Conservation (phyloP, 2,329 filamentous ascomycete species). For the Aurifilum marmelostoma region DNA sequence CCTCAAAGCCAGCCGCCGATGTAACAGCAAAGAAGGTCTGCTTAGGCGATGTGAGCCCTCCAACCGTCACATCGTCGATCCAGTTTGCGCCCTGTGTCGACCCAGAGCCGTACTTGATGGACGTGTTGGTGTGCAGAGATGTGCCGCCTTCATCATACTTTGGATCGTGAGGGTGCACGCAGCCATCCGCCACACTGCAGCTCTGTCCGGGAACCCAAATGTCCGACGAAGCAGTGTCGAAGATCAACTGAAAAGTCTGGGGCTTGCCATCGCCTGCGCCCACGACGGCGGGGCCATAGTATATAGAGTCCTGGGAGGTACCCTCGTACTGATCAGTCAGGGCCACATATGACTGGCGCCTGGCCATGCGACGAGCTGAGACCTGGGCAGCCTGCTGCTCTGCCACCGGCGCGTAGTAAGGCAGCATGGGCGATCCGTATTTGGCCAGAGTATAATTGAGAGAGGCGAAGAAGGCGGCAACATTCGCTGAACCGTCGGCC, state of each 20-base stretch:
- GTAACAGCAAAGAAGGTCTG: constrained; percentile 19
- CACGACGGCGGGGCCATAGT: constrained; percentile 17
- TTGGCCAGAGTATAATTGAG: constrained; percentile 17
- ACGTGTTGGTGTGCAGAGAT: constrained; percentile 15
- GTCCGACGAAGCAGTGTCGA: constrained; percentile 19
- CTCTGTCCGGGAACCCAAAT: constrained; percentile 16
- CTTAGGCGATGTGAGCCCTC: constrained; percentile 18
- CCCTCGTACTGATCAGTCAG: constrained; percentile 19
- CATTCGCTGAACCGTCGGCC: constrained; percentile 10
- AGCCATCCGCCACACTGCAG: constrained; percentile 5
- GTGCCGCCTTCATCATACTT: constrained; percentile 20
- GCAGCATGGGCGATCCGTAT: constrained; percentile 10
- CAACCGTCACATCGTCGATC: constrained; percentile 23
- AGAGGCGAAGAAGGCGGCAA: constrained; percentile 14
- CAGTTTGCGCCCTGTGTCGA: constrained; percentile 20
- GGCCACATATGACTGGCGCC: constrained; percentile 15
- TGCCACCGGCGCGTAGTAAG: constrained; percentile 20
- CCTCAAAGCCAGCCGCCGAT: constrained; percentile 14
- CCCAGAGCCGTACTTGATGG: constrained; percentile 19
- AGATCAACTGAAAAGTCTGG: constrained; percentile 23
- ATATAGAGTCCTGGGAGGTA: constrained; percentile 14
- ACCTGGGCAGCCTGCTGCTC: constrained; percentile 13
- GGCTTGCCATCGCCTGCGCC: constrained; percentile 13
- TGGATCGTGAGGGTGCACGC: constrained; percentile 2
- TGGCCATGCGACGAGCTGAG: constrained; percentile 12